Conservation (phyloP, 176 grass and related monocot species). For the Triticum monococcum region DNA sequence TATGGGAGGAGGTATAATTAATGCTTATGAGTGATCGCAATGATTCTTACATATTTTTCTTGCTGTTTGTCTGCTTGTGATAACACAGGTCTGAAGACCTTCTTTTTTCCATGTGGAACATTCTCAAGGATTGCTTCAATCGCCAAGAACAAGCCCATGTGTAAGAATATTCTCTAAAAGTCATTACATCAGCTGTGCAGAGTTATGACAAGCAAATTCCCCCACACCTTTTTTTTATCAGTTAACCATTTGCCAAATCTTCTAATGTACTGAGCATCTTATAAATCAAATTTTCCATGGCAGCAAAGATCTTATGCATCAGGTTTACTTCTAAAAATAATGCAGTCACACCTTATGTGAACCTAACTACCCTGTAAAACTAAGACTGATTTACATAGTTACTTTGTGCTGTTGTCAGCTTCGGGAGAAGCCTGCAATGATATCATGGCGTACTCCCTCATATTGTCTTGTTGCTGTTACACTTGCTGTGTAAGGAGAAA, state of each 20-base stretch:
- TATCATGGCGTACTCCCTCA: constrained; percentile 83
- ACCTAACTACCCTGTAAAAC: neutral
- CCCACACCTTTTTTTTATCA: neutral
- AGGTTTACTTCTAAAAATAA: constrained; percentile 6
- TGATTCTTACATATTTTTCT: constrained; percentile 21
- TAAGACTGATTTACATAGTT: neutral
- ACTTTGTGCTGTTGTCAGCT: constrained; percentile 50
- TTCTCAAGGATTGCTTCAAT: constrained; percentile 85
- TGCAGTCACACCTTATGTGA: neutral
- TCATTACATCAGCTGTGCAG: neutral
- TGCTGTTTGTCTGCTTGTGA: neutral
- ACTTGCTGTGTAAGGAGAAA: constrained; percentile 93
- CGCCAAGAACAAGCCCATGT: constrained; percentile 73
- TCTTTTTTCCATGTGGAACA: constrained; percentile 96
- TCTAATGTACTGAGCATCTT: neutral
- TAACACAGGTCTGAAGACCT: constrained; percentile 75
- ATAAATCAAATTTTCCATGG: neutral
- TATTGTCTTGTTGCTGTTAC: constrained; percentile 97
- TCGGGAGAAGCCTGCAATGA: constrained; percentile 90
- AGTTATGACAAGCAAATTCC: neutral
- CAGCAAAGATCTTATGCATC: neutral
- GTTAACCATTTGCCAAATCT: neutral
- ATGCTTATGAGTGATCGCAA: neutral
- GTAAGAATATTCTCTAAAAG: constrained; percentile 54
- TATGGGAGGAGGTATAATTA: neutral